These are phyloP conservation scores for Arabidopsis hybrid DNA, from an alignment of 441 rosid species.

Conservation along the genomic window DNA sequence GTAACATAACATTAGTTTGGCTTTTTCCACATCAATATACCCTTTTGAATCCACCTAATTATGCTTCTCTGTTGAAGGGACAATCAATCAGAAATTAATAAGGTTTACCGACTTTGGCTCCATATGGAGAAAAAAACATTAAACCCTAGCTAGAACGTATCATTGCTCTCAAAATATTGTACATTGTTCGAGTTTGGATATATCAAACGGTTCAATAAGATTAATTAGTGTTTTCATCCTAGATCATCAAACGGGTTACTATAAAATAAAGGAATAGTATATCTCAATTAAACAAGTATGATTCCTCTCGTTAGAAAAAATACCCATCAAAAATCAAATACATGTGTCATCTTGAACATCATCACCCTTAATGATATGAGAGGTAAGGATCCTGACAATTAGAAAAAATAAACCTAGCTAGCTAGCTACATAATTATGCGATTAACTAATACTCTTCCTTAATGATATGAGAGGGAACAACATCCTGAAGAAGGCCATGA, in stretches of 20 bases:
- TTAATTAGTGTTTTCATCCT: too few relatives aligned
- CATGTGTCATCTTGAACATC: neutral
- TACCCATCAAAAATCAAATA: constrained; percentile 16
- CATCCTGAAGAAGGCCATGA: constrained; percentile 71
- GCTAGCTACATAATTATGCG: neutral
- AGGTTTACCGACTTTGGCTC: neutral
- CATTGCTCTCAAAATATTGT: neutral
- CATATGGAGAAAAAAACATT: too few relatives aligned
- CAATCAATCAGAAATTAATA: neutral
- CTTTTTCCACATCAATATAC: neutral
- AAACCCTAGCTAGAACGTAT: neutral
- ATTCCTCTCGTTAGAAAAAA: neutral
- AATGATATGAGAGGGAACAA: constrained; percentile 56
- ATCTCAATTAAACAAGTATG: neutral
- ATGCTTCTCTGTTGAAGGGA: neutral
- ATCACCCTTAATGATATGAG: too few relatives aligned
- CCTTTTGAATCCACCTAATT: neutral
- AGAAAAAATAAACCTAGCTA: neutral
- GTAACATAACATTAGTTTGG: neutral
- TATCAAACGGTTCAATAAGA: neutral
- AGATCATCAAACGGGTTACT: too few relatives aligned
- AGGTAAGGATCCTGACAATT: neutral
- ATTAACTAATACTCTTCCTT: constrained; percentile 50
- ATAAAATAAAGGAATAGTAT: neutral
- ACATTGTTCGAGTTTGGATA: neutral